phyloP scores from a whole-genome alignment of 2,329 filamentous ascomycete species.

The Phoma sp. region DNA sequence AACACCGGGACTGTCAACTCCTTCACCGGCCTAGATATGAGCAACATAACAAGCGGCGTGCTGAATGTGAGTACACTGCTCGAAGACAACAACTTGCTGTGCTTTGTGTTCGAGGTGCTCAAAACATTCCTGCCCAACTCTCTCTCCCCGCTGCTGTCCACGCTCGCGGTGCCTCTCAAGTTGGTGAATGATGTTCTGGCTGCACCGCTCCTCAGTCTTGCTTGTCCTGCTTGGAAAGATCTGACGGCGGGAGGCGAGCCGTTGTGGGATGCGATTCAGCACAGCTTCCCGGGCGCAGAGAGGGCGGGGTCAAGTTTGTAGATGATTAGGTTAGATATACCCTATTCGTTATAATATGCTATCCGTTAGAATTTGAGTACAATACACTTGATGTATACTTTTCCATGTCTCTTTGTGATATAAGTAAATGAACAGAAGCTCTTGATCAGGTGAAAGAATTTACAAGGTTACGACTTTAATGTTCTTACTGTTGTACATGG shows the following conservation, averaged over 20 bases:
- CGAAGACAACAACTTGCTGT: slow-evolving; percentile 50
- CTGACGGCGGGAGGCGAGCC: slow-evolving; percentile 23
- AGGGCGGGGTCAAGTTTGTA: slow-evolving; percentile 21
- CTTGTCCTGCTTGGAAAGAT: slow-evolving; percentile 36
- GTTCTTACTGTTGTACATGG: too few species aligned
- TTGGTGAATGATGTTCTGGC: slow-evolving; percentile 28
- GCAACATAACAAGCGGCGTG: slow-evolving; percentile 34
- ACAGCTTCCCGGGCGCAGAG: slow-evolving; percentile 18
- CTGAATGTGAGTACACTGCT: slow-evolving; percentile 39
- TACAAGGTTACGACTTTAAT: too few species aligned
- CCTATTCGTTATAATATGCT: too few species aligned
- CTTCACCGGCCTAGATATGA: slow-evolving; percentile 55
- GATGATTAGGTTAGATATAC: neutral
- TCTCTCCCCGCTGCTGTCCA: slow-evolving; percentile 37
- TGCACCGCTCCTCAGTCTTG: slow-evolving; percentile 29
- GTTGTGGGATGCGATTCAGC: slow-evolving; percentile 28
- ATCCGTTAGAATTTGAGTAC: too few species aligned
- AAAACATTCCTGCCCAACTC: slow-evolving; percentile 46
- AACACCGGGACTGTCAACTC: slow-evolving; percentile 61
- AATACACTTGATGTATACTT: too few species aligned
- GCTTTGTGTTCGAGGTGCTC: slow-evolving; percentile 47
- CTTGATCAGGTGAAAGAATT: too few species aligned
- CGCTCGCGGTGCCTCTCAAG: slow-evolving; percentile 31
- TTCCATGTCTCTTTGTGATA: too few species aligned
- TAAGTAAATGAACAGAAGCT: too few species aligned